Evolutionary conservation across 1,284 basidiomycete genomes (phyloP), one percentile per base, ranked within the genome.

Genomic region (Pisolithus thermaeus): DNA sequence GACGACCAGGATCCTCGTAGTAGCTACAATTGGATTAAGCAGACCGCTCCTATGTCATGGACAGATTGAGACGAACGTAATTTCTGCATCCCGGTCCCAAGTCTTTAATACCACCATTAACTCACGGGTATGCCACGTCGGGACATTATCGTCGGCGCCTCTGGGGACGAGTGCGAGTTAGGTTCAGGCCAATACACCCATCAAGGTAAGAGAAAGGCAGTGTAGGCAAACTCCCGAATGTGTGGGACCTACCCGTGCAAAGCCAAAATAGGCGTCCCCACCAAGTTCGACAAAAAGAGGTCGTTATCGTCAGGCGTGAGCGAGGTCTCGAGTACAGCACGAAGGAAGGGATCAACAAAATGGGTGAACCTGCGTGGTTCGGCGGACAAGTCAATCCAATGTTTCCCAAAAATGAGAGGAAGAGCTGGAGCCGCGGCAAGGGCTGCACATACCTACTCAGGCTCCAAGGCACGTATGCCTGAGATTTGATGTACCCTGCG

Each of bases 221-320:
- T 35, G 32, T 12, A 36, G 46, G 9, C 12, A 27, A 46, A n/a
- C 39, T 14, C 16, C 16, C 27, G n/a, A 0, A 28, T 32, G 27
- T 22, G 44, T 52, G 48, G 22, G 8, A 60, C 80, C 47, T 62
- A 83, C 78, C 91, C 92, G 58, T 94, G 88, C 45, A 94, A 76
- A 4, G 84, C 88, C 12, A 93, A 71, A 3, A 92, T 70, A 0
- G 86, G 84, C 0, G 77, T 82, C 32, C 82, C 75, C 1, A 80
- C 82, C 23, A 90, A 62, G 58, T 95, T 96, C 5, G 84, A 81
- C 8, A 91, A 61, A 69, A 91, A 87, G 7, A 95, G 66, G 60
- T 95, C 91, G 63, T 96, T 92, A 66, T 94, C 88, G 61, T 92
- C 92, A 8, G 86, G 80, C 0, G 84, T 83, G 32, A 93, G 72